Evolutionary conservation across 2,329 filamentous ascomycete species (phyloP), one percentile per base, ranked within the genome.

Genomic region (Fusarium lyarnte): DNA sequence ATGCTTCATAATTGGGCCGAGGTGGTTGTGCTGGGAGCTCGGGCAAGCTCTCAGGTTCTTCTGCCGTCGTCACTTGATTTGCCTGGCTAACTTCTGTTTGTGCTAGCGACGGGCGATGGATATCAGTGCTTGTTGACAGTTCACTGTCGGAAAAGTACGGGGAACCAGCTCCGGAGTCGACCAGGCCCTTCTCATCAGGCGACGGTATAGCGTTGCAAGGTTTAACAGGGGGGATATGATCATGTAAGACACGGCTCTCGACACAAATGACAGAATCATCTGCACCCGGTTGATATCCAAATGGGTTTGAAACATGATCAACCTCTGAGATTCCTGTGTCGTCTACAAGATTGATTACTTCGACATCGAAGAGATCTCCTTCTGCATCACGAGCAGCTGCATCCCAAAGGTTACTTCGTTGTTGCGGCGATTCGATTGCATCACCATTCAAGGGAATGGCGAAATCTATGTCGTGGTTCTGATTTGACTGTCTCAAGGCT

Each of bases 371-470:
- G 6, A 95, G 79, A 19, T 88, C 86, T 2, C 92, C 92, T 27
- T 90, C 87, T 1, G 83, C 82, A 76, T 93, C 90, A 71, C 93
- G 87, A 29, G 92, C 89, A 9, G 90, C 91, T 42, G 90, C 91
- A 64, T 86, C 85, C 94, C 94, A 97, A 3, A 96, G 84, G 60
- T 87, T 85, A 9, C 77, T 72, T 31, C 77, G 77, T 29, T 65
- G 68, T 54, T 80, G 77, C 7, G 74, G 69, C 14, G 78, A 77
- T 43, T 83, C 82, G 27, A 82, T 69, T 0, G 74, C 70, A 45
- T 84, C 83, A 65, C 83, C 84, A 31, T 84, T 81, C n/a, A 83
- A 65, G 1, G 78, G 75, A 4, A 79, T 84, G 39, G 68, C 78
- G 51, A 86, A 85, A 3, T 83, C 79, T 47, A 85, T 79, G 25